Base-by-base conservation (phyloP, 2,329 filamentous ascomycete species). In the Talaromyces funiculosus region DNA sequence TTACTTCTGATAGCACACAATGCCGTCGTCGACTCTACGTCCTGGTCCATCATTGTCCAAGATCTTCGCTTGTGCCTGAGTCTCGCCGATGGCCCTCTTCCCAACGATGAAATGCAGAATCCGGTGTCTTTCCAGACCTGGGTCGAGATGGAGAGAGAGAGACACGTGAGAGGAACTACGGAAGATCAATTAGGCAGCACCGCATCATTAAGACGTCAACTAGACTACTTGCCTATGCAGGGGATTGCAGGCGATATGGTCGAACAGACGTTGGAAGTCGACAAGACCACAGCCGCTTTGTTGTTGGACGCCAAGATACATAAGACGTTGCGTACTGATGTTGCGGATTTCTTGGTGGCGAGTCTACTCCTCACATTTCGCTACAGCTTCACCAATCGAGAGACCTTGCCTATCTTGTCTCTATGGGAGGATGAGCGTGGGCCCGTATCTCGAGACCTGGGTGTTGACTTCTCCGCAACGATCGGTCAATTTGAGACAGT, bases 401-500 rank as follows among this genome's bases (percentile, higher is more conserved):
- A 66, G 0, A 69, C 76, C 0, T 84, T 83, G 0, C 79, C 80
- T 1, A 65, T 86, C 0, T 86, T 71, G 61, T 71, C 68, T 54
- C 38, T 42, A 42, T 42, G 38, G 38, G 38, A 42, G 38, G 72
- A 75, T 57, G 71, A 68, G 0, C 72, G 75, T 59, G 73, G 73
- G 3, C 67, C 72, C 8, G 72, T 74, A n/a, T 67, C 73, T 2
- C 75, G 76, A 62, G 78, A 78, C 26, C 68, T 71, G 0, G 77
- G 79, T 16, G 72, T 81, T 12, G 81, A 86, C 68, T 77, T 85
- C 0, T 78, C 79, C 4, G 18, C 38, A 42, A 42, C 38, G 16
- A 42, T 42, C 18, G 38, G 75, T 83, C 56, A 86, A 83, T 0
- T 82, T 86, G 0, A 84, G 84, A 1, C 86, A 83, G 83, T 85